phyloP scores from a whole-genome alignment of 2,329 filamentous ascomycete species.

The Drechslera avenae region DNA sequence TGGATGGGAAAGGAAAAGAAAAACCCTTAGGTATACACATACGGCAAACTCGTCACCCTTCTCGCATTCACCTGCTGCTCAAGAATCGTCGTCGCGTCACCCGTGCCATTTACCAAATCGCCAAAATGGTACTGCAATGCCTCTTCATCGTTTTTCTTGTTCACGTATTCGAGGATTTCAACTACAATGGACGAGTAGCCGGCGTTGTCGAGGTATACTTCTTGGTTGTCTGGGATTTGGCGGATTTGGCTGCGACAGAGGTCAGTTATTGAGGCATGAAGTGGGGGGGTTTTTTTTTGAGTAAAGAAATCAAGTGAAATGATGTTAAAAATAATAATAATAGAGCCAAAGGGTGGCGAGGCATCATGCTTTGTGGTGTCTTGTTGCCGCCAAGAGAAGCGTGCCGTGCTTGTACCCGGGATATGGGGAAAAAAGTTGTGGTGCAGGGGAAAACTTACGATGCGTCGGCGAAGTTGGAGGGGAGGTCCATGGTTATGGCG shows the following conservation, averaged over 20 bases:
- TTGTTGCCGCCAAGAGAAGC: slow-evolving; percentile 6
- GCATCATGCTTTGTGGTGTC: neutral
- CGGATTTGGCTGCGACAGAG: slow-evolving; percentile 65
- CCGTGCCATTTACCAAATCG: slow-evolving; percentile 51
- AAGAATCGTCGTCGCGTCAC: slow-evolving; percentile 46
- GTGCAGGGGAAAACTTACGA: slow-evolving; percentile 58
- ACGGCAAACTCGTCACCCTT: slow-evolving; percentile 48
- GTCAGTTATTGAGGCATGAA: slow-evolving; percentile 4
- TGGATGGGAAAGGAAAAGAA: neutral
- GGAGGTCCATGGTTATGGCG: slow-evolving; percentile 71
- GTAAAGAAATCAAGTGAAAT: too few species aligned
- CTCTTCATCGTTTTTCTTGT: slow-evolving; percentile 68
- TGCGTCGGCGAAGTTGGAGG: slow-evolving; percentile 71
- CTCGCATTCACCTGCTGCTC: slow-evolving; percentile 30
- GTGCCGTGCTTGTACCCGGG: slow-evolving; percentile 3
- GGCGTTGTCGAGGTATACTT: slow-evolving; percentile 83
- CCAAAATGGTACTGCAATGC: slow-evolving; percentile 61
- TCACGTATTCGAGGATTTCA: slow-evolving; percentile 85
- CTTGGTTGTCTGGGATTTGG: slow-evolving; percentile 84
- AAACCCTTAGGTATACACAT: too few species aligned
- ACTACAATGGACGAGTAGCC: slow-evolving; percentile 88
- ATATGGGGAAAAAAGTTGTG: slow-evolving; percentile 7
- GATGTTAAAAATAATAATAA: too few species aligned
- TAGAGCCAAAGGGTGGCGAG: neutral
- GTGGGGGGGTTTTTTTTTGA: too few species aligned